Conservation (phyloP, 1,139 yeast species). For the Citeromyces siamensis region DNA sequence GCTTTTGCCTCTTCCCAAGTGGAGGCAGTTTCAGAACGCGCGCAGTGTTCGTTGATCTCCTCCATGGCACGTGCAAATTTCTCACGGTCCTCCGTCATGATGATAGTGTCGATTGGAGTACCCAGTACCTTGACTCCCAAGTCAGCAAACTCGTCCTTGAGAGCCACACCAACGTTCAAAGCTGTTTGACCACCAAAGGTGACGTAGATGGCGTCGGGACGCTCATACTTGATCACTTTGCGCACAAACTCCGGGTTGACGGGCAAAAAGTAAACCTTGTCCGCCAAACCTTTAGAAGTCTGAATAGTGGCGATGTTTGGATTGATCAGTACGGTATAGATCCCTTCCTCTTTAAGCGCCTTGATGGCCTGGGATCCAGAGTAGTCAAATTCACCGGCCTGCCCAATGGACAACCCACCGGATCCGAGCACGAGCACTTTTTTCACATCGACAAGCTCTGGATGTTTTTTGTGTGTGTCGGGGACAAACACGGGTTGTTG, state of each 20-base stretch:
- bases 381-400: slow-evolving; percentile 98
- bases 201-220: slow-evolving; percentile 94
- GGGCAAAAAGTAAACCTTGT: slow-evolving; percentile 93
- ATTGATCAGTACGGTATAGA: slow-evolving; percentile 86
- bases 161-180: slow-evolving; percentile 83
- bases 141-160: slow-evolving; percentile 88
- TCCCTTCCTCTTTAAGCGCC: slow-evolving; percentile 96
- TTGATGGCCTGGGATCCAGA: slow-evolving; percentile 97
- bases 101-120: slow-evolving; percentile 91
- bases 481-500: slow-evolving; percentile 53
- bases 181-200: slow-evolving; percentile 99
- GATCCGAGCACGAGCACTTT: slow-evolving; percentile 95
- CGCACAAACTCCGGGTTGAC: slow-evolving; percentile 95
- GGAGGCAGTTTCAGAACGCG: slow-evolving; percentile 79
- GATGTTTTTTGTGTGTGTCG: slow-evolving; percentile 61
- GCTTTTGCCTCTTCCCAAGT: slow-evolving; percentile 67
- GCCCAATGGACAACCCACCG: slow-evolving; percentile 97
- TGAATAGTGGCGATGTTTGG: slow-evolving; percentile 98
- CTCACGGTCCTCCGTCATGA: slow-evolving; percentile 97
- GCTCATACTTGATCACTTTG: slow-evolving; percentile 86
- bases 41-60: slow-evolving; percentile 90
- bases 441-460: slow-evolving; percentile 74
- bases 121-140: slow-evolving; percentile 94
- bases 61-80: slow-evolving; percentile 91
- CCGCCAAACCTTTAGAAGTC: slow-evolving; percentile 96